Evolutionary conservation across 2,329 filamentous ascomycete genomes (phyloP), one percentile per base, ranked within the genome.

Genomic region (Cladosporium colombiae): DNA sequence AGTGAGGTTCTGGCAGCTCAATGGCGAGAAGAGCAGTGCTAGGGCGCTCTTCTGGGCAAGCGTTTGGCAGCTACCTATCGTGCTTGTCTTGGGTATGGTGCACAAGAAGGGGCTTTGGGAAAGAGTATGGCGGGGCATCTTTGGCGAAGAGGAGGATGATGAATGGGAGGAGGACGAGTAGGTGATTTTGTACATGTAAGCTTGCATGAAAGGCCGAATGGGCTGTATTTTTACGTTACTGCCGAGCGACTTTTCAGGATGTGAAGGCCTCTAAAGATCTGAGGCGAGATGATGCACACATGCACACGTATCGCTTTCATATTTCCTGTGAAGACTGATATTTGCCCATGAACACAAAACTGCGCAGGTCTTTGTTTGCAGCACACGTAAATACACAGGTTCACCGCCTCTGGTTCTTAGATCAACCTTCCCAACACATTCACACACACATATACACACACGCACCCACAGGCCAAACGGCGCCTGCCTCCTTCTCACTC

Each of bases 41-140:
- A 86, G 92, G 65, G 89, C 90, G 0, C 78, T 99, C 62, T 99
- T 99, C 78, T 99, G 95, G 95, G 93, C 95, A 1, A 97, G 92
- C 77, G 92, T 99, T 11, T 98, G 94, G 95, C 93, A 97, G 80
- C 78, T 99, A 57, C 95, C 95, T 0, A 90, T 90, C 29, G 85
- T 98, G 50, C 88, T 99, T 83, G 92, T 97, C 56, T 82, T 97
- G 67, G 94, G 93, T 2, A 89, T 98, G 78, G 86, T 91, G 64
- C 92, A 96, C 79, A 99, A 99, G 85, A 96, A 93, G 81, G 94
- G 93, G 0, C 85, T 97, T 79, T 95, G 92, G 92, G 85, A 88
- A 69, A 85, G 93, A 18, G 86, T 94, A n/a, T 94, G 90, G 88
- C 85, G 83, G 65, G 86, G 87, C 65, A 79, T 91, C 0, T 82